These are phyloP conservation scores for Lactifluus hygrophoroides DNA, from an alignment of 768 basidiomycete genomes.

Conservation along the genomic window DNA sequence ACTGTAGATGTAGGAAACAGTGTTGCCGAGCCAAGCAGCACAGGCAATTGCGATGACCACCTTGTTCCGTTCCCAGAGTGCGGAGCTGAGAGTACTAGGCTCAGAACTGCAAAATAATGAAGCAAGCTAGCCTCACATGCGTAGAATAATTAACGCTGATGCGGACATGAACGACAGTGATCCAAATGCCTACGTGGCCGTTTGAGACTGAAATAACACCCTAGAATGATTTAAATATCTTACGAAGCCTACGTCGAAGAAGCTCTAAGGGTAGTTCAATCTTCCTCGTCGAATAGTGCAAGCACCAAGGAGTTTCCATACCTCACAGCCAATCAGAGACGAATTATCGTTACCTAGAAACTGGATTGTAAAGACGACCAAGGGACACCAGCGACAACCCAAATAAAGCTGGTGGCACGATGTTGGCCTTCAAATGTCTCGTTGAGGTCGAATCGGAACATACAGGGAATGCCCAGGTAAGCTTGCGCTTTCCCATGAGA, in stretches of 20 bases:
- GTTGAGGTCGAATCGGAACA: not conserved
- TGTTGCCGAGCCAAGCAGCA: not conserved
- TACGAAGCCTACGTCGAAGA: not conserved
- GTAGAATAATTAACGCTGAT: slow-evolving; percentile 9
- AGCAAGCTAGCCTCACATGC: not conserved
- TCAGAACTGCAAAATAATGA: not conserved
- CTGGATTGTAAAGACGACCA: not conserved
- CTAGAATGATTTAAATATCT: not conserved
- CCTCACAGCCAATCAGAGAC: not conserved
- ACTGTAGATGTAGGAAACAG: not conserved
- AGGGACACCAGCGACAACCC: not conserved
- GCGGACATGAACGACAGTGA: not conserved
- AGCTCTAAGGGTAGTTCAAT: not conserved
- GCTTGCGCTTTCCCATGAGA: not conserved
- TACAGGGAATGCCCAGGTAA: slow-evolving; percentile 7
- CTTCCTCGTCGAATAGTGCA: not conserved
- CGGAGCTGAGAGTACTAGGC: not conserved
- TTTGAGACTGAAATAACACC: not conserved
- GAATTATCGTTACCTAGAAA: not conserved
- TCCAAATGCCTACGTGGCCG: not conserved
- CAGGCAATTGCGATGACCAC: not conserved
- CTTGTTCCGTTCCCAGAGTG: slow-evolving; percentile 6
- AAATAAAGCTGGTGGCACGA: not conserved
- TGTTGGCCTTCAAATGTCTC: not conserved
- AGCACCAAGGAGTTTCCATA: not conserved